Evolutionary conservation across 768 basidiomycete genomes (phyloP).

Genomic region (Suillus sp.): DNA sequence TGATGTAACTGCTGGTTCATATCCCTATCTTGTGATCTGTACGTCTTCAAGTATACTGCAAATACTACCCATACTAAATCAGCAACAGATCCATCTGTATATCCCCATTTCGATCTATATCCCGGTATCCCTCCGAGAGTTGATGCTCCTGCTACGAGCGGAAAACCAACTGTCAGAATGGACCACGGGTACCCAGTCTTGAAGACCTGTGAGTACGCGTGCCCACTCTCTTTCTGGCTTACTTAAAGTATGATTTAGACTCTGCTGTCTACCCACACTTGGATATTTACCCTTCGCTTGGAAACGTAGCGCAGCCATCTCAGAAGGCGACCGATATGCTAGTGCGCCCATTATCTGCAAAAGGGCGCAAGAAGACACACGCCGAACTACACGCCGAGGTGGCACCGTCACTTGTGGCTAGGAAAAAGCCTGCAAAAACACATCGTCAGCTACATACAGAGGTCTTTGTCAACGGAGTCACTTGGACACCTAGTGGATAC

Average conservation of each 20-base stretch:
- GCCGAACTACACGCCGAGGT: conserved; percentile 22
- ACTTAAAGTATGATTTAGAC: conserved; percentile 7
- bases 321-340: neutral
- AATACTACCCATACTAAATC: conserved; percentile 8
- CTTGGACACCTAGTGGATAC: conserved; percentile 34
- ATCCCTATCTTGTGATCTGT: conserved; percentile 15
- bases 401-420: conserved; percentile 10
- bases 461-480: conserved; percentile 34
- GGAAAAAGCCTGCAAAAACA: conserved; percentile 25
- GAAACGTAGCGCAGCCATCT: neutral
- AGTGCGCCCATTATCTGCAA: conserved; percentile 10
- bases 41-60: conserved; percentile 5
- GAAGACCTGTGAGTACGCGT: conserved; percentile 16
- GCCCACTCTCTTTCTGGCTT: conserved; percentile 21
- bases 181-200: conserved; percentile 19
- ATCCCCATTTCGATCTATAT: conserved; percentile 35
- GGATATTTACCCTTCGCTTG: conserved; percentile 24
- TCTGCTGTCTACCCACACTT: conserved; percentile 27
- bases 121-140: conserved; percentile 14
- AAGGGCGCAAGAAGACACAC: conserved; percentile 25
- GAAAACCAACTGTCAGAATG: conserved; percentile 7
- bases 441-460: conserved; percentile 38
- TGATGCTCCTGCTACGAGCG: neutral
- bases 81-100: conserved; percentile 41
- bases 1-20: neutral